A percentile compares a stretch with the other conserved stretches of the same genome.
These are phyloP conservation scores for Kokia cookei DNA, from an alignment of 441 rosid genomes.

Conservation along the genomic window DNA sequence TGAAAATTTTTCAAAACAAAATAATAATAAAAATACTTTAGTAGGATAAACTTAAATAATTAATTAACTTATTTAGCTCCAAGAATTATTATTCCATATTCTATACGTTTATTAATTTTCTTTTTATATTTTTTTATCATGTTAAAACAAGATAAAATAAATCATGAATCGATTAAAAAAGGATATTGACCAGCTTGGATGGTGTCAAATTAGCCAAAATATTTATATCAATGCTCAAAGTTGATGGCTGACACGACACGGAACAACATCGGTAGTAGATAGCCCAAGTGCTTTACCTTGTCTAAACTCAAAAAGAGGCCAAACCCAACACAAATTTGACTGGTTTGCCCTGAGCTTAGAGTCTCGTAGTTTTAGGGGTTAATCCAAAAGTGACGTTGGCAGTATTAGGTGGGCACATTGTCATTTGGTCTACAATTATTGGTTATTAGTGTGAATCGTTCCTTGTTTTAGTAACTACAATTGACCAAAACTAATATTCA, in stretches of 20 bases:
- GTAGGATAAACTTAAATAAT: too few relatives aligned
- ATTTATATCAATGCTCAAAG: background rate
- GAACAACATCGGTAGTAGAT: background rate
- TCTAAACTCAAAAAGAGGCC: background rate
- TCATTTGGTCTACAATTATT: background rate
- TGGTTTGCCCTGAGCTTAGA: background rate
- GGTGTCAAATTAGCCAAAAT: background rate
- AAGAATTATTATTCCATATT: too few relatives aligned
- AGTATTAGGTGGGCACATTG: background rate
- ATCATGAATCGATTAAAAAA: background rate
- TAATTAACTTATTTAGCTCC: too few relatives aligned
- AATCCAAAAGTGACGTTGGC: background rate
- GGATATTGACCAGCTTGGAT: background rate
- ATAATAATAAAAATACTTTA: too few relatives aligned
- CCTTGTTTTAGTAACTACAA: background rate
- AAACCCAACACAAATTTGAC: background rate
- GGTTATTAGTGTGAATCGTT: background rate
- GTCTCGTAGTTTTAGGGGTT: background rate
- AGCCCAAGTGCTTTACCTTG: background rate
- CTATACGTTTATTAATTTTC: too few relatives aligned
- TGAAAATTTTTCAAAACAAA: too few relatives aligned
- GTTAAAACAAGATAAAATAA: background rate
- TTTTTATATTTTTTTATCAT: too few relatives aligned
- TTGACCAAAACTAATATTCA: background rate
- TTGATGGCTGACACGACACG: background rate